phyloP scores from a whole-genome alignment of 371 early-diverging fungal species.

The Quaeritorhiza haematococci region DNA sequence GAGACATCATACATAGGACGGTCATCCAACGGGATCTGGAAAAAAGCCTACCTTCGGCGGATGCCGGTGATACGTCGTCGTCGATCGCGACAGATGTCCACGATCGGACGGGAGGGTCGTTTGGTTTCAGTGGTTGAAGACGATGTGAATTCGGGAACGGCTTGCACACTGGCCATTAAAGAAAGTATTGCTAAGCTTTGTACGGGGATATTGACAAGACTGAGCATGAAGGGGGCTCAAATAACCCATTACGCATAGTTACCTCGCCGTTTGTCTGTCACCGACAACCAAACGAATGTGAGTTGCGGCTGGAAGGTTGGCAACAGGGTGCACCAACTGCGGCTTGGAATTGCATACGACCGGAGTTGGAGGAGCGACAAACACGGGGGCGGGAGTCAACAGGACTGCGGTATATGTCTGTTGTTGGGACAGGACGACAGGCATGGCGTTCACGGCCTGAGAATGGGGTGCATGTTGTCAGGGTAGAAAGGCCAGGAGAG shows the following conservation, averaged over 20 bases:
- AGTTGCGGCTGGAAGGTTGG: too few relatives aligned
- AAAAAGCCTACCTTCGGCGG: slow-evolving; percentile 7
- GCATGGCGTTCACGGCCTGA: too few relatives aligned
- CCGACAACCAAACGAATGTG: too few relatives aligned
- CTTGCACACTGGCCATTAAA: background rate
- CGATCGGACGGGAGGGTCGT: slow-evolving; percentile 12
- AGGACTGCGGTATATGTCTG: too few relatives aligned
- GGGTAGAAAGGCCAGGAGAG: background rate
- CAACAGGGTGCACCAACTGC: too few relatives aligned
- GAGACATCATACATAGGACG: background rate
- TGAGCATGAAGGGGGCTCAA: slow-evolving; percentile 1
- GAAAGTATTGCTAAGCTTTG: background rate
- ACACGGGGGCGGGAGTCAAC: too few relatives aligned
- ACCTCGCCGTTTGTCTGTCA: background rate
- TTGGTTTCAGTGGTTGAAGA: background rate
- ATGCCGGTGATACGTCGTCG: slow-evolving; percentile 29
- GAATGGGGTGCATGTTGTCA: too few relatives aligned
- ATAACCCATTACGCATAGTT: background rate
- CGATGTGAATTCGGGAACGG: background rate
- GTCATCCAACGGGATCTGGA: background rate
- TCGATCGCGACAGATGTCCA: slow-evolving; percentile 28
- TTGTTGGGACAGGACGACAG: too few relatives aligned
- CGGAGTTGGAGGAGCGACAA: too few relatives aligned
- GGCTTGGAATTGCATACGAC: too few relatives aligned
- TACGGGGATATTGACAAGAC: background rate